Conservation (phyloP, 1,139 yeast species). For the Yamadazyma atlantica region DNA sequence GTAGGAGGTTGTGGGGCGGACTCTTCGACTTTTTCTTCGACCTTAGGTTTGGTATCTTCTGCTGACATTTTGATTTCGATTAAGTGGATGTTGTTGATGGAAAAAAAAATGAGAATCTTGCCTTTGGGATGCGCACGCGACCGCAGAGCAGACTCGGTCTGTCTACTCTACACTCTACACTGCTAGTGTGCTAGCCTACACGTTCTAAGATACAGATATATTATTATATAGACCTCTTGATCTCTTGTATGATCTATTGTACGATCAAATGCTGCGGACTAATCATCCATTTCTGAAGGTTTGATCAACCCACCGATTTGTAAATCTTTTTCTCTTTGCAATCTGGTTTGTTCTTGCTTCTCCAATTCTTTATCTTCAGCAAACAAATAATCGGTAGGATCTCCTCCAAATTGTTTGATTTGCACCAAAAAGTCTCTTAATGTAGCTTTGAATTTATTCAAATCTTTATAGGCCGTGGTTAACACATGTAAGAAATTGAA, state of each 20-base stretch:
- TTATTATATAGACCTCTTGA: no score
- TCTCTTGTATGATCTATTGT: background rate
- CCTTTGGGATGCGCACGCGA: slow-evolving; percentile 1
- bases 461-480: slow-evolving; percentile 70
- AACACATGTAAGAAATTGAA: slow-evolving; percentile 77
- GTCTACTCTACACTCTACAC: no score
- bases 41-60: slow-evolving; percentile 34
- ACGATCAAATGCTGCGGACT: slow-evolving; percentile 1
- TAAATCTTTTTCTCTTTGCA: slow-evolving; percentile 78
- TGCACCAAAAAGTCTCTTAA: slow-evolving; percentile 95
- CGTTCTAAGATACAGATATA: background rate
- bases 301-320: slow-evolving; percentile 92
- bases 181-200: no score
- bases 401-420: slow-evolving; percentile 94
- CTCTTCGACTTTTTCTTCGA: slow-evolving; percentile 9
- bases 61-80: slow-evolving; percentile 27
- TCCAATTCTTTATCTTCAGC: slow-evolving; percentile 92
- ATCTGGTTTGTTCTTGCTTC: slow-evolving; percentile 61
- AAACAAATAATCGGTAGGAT: slow-evolving; percentile 85
- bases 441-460: slow-evolving; percentile 74
- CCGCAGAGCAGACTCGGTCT: no score
- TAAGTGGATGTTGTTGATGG: slow-evolving; percentile 1
- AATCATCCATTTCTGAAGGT: slow-evolving; percentile 93
- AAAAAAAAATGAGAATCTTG: background rate
- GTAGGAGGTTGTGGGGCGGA: slow-evolving; percentile 55